Conservation (phyloP, 305 asterid species). For the Striga hermonthica region DNA sequence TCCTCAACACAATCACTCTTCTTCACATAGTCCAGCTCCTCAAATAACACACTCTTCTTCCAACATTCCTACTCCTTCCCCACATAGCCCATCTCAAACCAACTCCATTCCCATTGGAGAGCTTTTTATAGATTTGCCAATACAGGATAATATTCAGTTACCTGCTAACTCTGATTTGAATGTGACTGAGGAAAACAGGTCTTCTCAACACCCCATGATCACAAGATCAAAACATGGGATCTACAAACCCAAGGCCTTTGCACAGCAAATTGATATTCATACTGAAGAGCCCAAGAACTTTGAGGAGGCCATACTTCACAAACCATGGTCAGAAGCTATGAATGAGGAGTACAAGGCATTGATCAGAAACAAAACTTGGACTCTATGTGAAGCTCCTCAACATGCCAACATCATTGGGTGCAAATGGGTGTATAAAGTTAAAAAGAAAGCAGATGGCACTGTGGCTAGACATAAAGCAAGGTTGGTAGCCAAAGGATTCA, state of each 20-base stretch:
- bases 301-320: background rate
- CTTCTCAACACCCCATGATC: background rate
- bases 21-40: too few species aligned
- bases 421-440: background rate
- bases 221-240: background rate
- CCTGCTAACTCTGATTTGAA: background rate
- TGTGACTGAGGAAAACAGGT: background rate
- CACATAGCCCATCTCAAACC: too few species aligned
- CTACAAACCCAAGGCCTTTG: background rate
- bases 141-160: too few species aligned
- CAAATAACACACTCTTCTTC: too few species aligned
- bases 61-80: too few species aligned
- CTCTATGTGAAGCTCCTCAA: background rate
- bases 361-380: background rate
- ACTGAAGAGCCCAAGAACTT: background rate
- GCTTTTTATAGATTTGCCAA: too few species aligned
- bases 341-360: background rate
- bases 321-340: background rate
- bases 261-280: background rate
- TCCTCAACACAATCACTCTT: too few species aligned
- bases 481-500: background rate
- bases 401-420: background rate
- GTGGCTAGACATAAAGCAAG: background rate
- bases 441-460: background rate
- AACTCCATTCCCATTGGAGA: too few species aligned